Evolutionary conservation across 1,139 yeast genomes (phyloP).

Genomic region (Yamadazyma songkhlaensis): DNA sequence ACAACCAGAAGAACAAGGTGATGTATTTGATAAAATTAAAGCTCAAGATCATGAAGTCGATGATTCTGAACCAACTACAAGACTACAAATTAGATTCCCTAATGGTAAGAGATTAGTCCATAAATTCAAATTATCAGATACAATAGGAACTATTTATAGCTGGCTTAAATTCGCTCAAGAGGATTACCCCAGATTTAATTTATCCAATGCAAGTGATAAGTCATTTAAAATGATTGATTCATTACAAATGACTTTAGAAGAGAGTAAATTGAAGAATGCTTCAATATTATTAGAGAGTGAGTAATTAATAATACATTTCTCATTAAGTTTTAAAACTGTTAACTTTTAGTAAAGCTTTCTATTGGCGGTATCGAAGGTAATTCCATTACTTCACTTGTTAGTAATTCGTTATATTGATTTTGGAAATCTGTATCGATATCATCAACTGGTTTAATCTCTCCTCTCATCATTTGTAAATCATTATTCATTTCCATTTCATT

Average conservation of each 20-base stretch:
- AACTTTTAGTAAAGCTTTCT: constrained; percentile 1
- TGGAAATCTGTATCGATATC: constrained; percentile 7
- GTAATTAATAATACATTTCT: background rate
- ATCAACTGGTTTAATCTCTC: constrained; percentile 1
- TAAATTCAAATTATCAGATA: constrained; percentile 57
- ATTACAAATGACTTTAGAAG: constrained; percentile 60
- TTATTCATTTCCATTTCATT: constrained; percentile 21
- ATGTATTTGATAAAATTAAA: constrained; percentile 38
- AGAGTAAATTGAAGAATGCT: constrained; percentile 79
- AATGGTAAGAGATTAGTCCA: constrained; percentile 84
- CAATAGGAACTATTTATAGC: constrained; percentile 39
- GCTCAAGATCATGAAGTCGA: constrained; percentile 57
- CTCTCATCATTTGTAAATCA: constrained; percentile 12
- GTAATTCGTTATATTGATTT: constrained; percentile 4
- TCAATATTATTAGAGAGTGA: constrained; percentile 67
- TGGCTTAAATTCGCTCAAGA: constrained; percentile 54
- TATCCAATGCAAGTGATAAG: constrained; percentile 64
- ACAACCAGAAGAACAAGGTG: constrained; percentile 5
- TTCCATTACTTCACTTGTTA: background rate
- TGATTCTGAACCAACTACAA: constrained; percentile 55
- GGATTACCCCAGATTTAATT: constrained; percentile 46
- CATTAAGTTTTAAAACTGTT: background rate
- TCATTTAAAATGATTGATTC: constrained; percentile 63
- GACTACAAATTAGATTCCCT: constrained; percentile 85
- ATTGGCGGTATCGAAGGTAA: constrained; percentile 7